phyloP scores from a whole-genome alignment of 2,329 filamentous ascomycete genomes.

The Volutella citrinella region DNA sequence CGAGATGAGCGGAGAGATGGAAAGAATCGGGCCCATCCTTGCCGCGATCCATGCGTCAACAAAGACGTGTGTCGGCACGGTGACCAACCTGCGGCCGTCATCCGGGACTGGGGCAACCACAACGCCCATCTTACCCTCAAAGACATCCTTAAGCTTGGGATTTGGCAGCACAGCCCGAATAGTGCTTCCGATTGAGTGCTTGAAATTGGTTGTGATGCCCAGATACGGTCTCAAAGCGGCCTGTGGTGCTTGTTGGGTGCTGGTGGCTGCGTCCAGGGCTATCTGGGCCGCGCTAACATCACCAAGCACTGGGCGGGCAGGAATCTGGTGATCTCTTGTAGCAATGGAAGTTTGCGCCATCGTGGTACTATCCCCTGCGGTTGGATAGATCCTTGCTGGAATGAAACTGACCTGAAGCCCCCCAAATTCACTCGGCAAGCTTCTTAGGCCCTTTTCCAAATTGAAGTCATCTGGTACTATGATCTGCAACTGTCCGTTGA shows the following conservation, averaged over 20 bases:
- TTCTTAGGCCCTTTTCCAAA: not conserved
- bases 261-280: too few relatives aligned
- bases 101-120: not conserved
- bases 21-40: not conserved
- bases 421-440: not conserved
- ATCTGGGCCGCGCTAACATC: too few relatives aligned
- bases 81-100: not conserved
- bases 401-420: slow-evolving; percentile 1
- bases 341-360: not conserved
- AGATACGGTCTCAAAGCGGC: too few relatives aligned
- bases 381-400: not conserved
- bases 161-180: too few relatives aligned
- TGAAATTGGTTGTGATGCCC: too few relatives aligned
- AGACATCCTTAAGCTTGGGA: not conserved
- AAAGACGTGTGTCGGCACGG: not conserved
- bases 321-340: not conserved
- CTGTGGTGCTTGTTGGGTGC: too few relatives aligned
- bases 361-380: not conserved
- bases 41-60: not conserved
- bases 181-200: too few relatives aligned
- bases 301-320: too few relatives aligned
- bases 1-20: not conserved
- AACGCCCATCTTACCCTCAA: not conserved
- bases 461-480: slow-evolving; percentile 1
- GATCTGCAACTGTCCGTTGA: slow-evolving; percentile 1